phyloP scores from a whole-genome alignment of 345 rosid species.

The Rhizophora apiculata region DNA sequence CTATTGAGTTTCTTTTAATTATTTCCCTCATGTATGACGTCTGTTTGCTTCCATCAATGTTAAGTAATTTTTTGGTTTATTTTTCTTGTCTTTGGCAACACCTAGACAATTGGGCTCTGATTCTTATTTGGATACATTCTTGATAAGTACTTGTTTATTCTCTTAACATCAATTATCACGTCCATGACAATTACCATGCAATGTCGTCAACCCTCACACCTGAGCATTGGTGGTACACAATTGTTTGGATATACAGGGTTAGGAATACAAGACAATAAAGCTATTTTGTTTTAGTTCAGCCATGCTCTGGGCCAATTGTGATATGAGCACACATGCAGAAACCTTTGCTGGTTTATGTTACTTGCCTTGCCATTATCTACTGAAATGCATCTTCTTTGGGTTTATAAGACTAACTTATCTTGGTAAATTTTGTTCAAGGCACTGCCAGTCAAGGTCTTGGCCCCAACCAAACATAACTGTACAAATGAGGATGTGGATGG shows the following conservation, averaged over 20 bases:
- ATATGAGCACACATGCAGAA: neutral
- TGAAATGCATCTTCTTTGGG: neutral
- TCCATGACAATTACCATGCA: too few species aligned
- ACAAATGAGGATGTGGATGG: constrained; percentile 24
- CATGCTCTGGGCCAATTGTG: too few species aligned
- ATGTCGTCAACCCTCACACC: too few species aligned
- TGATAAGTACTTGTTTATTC: too few species aligned
- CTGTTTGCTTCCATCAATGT: neutral
- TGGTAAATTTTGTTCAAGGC: constrained; percentile 28
- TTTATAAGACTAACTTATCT: constrained; percentile 11
- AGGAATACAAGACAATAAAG: too few species aligned
- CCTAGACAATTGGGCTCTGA: too few species aligned
- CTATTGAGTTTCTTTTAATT: neutral
- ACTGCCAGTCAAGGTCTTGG: constrained; percentile 11
- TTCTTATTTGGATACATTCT: too few species aligned
- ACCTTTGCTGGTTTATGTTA: neutral
- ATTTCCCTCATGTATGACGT: neutral
- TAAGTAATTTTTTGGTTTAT: neutral
- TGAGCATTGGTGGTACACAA: too few species aligned
- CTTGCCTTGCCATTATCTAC: neutral
- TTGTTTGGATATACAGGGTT: too few species aligned
- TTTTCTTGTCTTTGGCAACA: too few species aligned
- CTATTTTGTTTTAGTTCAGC: too few species aligned
- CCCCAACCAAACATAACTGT: constrained; percentile 29
- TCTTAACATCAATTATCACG: too few species aligned